Conservation (phyloP, 2,329 filamentous ascomycete genomes). For the Fusarium penzigii region DNA sequence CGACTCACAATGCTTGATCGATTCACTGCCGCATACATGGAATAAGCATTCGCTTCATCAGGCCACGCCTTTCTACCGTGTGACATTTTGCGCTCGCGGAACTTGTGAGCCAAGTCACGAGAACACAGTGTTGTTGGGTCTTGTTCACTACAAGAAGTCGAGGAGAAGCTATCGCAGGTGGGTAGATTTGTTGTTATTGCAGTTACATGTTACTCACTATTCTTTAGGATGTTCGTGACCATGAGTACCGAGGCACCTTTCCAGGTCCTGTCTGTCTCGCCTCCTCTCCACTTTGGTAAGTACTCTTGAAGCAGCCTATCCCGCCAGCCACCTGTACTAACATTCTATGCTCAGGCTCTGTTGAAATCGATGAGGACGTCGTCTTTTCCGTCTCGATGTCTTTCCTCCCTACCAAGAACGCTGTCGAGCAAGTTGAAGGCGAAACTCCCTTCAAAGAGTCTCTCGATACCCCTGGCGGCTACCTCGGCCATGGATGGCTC, state of each 20-base stretch:
- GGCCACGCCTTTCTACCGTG: conserved; percentile 5
- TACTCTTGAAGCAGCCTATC: background rate
- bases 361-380: conserved; percentile 3
- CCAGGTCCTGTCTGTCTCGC: conserved; percentile 2
- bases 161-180: conserved; percentile 2
- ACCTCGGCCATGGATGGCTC: conserved; percentile 4
- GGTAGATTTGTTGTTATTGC: background rate
- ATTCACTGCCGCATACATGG: conserved; percentile 1
- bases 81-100: conserved; percentile 1
- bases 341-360: background rate
- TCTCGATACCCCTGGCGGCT: conserved; percentile 1
- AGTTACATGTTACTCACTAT: background rate
- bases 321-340: background rate
- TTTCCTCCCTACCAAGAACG: conserved; percentile 2
- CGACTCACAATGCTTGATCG: background rate
- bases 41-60: background rate
- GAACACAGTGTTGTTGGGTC: conserved; percentile 5
- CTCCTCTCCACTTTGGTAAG: conserved; percentile 5
- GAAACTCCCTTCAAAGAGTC: background rate
- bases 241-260: conserved; percentile 3
- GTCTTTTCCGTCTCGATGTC: conserved; percentile 6
- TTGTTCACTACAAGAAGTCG: conserved; percentile 2
- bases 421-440: background rate
- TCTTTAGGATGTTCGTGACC: conserved; percentile 3
- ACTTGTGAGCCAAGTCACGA: conserved; percentile 1